phyloP scores from a whole-genome alignment of 352 stramenopile genomes.

The Pythium chondricola region DNA sequence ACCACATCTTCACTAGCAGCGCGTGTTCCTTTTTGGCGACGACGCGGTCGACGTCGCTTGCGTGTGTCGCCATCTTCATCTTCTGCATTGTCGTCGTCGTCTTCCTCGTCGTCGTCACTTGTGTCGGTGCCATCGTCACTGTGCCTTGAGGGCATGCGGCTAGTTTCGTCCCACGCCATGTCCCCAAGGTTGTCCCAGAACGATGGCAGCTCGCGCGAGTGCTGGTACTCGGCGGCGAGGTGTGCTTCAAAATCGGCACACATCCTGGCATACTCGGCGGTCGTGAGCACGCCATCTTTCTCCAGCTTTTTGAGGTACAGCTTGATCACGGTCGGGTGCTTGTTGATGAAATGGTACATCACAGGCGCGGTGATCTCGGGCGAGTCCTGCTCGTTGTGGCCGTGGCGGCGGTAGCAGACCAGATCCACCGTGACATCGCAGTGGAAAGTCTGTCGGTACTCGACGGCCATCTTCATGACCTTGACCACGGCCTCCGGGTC shows the following conservation, averaged over 20 bases:
- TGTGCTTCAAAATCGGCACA: conserved; percentile 59
- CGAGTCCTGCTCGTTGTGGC: conserved; percentile 97
- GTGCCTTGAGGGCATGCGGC: neutral
- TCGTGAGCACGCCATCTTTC: conserved; percentile 42
- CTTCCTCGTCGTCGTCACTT: neutral
- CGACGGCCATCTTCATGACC: conserved; percentile 89
- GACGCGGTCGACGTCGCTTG: conserved; percentile 23
- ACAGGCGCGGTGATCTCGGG: conserved; percentile 84
- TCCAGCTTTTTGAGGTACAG: conserved; percentile 72
- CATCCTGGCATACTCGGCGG: conserved; percentile 39
- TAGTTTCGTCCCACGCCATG: conserved; percentile 46
- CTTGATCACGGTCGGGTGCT: conserved; percentile 74
- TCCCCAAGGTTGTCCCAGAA: conserved; percentile 73
- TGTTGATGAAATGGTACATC: conserved; percentile 90
- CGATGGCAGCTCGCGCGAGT: conserved; percentile 60
- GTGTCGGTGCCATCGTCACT: neutral
- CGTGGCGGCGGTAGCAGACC: conserved; percentile 97
- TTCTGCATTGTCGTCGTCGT: conserved; percentile 10
- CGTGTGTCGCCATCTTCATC: conserved; percentile 16
- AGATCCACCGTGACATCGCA: conserved; percentile 98
- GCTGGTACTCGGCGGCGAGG: conserved; percentile 61
- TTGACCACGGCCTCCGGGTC: conserved; percentile 92
- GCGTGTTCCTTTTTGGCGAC: neutral
- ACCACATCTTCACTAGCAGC: neutral
- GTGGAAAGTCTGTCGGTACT: conserved; percentile 89